Conservation (phyloP, 2,329 filamentous ascomycete species). For the Penicillium digitatum region DNA sequence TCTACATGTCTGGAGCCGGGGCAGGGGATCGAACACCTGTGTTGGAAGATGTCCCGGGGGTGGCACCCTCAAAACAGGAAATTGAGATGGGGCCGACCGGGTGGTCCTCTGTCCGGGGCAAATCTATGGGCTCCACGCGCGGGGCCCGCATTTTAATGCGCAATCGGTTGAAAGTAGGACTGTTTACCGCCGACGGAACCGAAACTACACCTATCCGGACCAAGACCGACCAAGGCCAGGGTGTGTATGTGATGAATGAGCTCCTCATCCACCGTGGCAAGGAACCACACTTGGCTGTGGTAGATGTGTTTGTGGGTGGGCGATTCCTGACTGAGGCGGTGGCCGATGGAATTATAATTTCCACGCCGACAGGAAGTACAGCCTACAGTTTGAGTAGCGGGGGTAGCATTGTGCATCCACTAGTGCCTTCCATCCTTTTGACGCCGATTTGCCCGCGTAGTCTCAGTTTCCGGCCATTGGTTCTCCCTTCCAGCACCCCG, state of each 20-base stretch:
- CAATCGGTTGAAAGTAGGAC: slow-evolving; percentile 78
- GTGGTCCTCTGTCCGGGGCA: slow-evolving; percentile 73
- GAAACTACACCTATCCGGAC: slow-evolving; percentile 42
- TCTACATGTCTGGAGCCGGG: slow-evolving; percentile 74
- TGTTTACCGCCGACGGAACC: slow-evolving; percentile 69
- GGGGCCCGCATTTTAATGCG: slow-evolving; percentile 79
- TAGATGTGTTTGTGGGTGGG: slow-evolving; percentile 85
- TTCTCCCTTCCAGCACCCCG: slow-evolving; percentile 79
- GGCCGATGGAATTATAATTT: slow-evolving; percentile 90
- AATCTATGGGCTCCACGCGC: slow-evolving; percentile 71
- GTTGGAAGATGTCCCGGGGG: slow-evolving; percentile 45
- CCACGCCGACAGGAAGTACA: slow-evolving; percentile 89
- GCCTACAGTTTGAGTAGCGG: slow-evolving; percentile 93
- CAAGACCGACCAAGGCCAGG: slow-evolving; percentile 36
- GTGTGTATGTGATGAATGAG: slow-evolving; percentile 81
- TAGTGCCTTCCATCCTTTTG: slow-evolving; percentile 81
- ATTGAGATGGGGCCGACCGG: slow-evolving; percentile 42
- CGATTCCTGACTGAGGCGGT: slow-evolving; percentile 90
- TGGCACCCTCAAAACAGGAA: slow-evolving; percentile 22
- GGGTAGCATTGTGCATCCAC: slow-evolving; percentile 87
- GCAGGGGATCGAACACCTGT: slow-evolving; percentile 45
- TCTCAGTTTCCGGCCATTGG: slow-evolving; percentile 84
- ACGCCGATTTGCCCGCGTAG: slow-evolving; percentile 93
- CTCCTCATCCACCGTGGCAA: slow-evolving; percentile 88
- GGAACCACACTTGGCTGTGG: slow-evolving; percentile 83